Conservation (phyloP, 1,139 yeast species). For the Suhomyces terraborum region DNA sequence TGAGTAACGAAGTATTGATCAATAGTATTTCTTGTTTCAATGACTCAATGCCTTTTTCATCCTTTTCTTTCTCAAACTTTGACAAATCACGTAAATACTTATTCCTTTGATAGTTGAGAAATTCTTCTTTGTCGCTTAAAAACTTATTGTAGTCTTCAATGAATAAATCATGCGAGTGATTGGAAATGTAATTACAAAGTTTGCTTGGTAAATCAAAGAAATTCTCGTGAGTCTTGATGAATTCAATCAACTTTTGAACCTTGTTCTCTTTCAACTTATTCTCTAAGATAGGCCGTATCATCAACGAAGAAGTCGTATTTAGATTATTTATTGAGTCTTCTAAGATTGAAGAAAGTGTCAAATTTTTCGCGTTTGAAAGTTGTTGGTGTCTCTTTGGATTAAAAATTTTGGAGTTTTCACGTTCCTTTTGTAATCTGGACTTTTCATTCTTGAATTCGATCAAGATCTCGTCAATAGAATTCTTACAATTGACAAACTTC, state of each 20-base stretch:
- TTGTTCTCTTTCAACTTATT: slow-evolving; percentile 62
- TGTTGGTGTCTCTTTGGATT: slow-evolving; percentile 37
- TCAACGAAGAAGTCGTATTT: slow-evolving; percentile 60
- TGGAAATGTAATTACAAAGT: slow-evolving; percentile 53
- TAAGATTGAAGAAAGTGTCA: slow-evolving; percentile 35
- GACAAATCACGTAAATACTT: slow-evolving; percentile 20
- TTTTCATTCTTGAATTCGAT: slow-evolving; percentile 37
- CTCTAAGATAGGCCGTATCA: slow-evolving; percentile 76
- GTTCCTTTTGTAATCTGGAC: slow-evolving; percentile 40
- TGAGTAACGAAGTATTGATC: slow-evolving; percentile 28
- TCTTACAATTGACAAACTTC: slow-evolving; percentile 75
- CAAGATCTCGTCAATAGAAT: slow-evolving; percentile 46
- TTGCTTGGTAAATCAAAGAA: slow-evolving; percentile 73
- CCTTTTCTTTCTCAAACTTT: slow-evolving; percentile 19
- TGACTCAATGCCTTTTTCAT: slow-evolving; percentile 19
- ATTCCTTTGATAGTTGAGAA: slow-evolving; percentile 21
- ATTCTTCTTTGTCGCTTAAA: slow-evolving; percentile 29
- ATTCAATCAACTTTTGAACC: slow-evolving; percentile 58
- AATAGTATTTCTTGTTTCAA: slow-evolving; percentile 34
- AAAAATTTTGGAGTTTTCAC: slow-evolving; percentile 40
- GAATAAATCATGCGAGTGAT: slow-evolving; percentile 69
- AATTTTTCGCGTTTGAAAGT: slow-evolving; percentile 25
- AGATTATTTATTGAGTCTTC: slow-evolving; percentile 51
- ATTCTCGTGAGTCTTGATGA: slow-evolving; percentile 61
- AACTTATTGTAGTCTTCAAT: slow-evolving; percentile 70